A percentile compares a stretch with the other conserved stretches of the same genome.
Conservation (phyloP, 495 filamentous ascomycete genomes). For the Parathielavia hyrcaniae region DNA sequence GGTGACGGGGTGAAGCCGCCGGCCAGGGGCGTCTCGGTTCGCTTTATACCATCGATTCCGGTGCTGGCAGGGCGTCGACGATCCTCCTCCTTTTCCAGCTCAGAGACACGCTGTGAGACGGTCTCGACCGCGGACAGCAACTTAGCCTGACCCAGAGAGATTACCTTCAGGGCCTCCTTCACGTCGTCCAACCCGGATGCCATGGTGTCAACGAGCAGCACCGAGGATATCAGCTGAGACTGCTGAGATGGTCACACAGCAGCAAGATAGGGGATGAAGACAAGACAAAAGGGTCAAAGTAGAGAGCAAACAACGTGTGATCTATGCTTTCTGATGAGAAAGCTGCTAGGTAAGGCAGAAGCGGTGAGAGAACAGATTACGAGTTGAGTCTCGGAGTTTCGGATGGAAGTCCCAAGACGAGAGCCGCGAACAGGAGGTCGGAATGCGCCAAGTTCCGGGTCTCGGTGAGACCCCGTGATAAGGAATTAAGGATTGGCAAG, state of each 20-base stretch:
- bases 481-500: conserved; percentile 16
- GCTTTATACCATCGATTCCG: conserved; percentile 8
- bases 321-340: not conserved
- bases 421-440: not conserved
- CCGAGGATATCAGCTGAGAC: not conserved
- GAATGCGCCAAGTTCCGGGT: conserved; percentile 19
- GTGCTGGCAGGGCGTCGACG: not conserved
- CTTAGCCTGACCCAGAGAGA: conserved; percentile 52
- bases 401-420: not conserved
- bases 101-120: conserved; percentile 51
- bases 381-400: not conserved
- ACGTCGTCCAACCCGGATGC: conserved; percentile 44
- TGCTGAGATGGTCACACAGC: not conserved
- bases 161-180: conserved; percentile 44
- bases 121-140: conserved; percentile 58
- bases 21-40: conserved; percentile 21
- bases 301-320: not conserved
- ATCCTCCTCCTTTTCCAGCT: conserved; percentile 23
- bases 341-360: not conserved
- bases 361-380: not conserved
- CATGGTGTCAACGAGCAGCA: conserved; percentile 8
- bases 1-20: conserved; percentile 23
- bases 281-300: not conserved
- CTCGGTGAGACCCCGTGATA: conserved; percentile 22
- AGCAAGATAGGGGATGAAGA: not conserved